phyloP scores from a whole-genome alignment of 305 asterid genomes.

The Ruellia speciosa region DNA sequence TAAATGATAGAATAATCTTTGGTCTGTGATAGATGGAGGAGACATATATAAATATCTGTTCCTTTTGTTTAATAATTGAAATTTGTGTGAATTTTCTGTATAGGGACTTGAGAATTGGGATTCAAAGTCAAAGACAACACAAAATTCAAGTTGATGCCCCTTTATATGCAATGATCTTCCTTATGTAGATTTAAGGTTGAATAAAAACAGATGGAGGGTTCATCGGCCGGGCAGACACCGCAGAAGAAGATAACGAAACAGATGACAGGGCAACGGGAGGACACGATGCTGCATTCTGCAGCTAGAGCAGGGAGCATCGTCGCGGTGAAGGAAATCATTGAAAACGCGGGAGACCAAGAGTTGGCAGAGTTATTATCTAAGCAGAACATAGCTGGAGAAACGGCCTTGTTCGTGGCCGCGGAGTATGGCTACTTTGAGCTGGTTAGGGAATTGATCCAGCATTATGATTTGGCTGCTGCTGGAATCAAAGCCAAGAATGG shows the following conservation, averaged over 20 bases:
- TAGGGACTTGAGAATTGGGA: background rate
- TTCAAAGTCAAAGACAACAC: background rate
- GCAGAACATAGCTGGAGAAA: slow-evolving; percentile 70
- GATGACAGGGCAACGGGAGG: slow-evolving; percentile 63
- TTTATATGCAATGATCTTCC: too few species aligned
- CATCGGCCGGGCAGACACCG: slow-evolving; percentile 27
- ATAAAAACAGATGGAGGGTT: background rate
- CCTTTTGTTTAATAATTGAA: background rate
- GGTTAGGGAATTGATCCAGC: slow-evolving; percentile 53
- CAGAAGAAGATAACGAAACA: slow-evolving; percentile 61
- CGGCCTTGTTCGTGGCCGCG: slow-evolving; percentile 59
- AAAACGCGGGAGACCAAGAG: slow-evolving; percentile 28
- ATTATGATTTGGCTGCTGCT: slow-evolving; percentile 47
- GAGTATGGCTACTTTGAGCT: slow-evolving; percentile 65
- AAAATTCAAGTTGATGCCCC: too few species aligned
- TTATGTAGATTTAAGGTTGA: too few species aligned
- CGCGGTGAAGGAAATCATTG: slow-evolving; percentile 30
- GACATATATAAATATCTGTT: too few species aligned
- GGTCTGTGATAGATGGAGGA: too few species aligned
- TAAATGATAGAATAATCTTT: background rate
- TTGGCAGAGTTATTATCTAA: slow-evolving; percentile 33
- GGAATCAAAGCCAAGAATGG: slow-evolving; percentile 78
- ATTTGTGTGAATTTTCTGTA: background rate
- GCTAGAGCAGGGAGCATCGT: slow-evolving; percentile 50
- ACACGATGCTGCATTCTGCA: slow-evolving; percentile 50